Evolutionary conservation across 352 stramenopile genomes (phyloP), one percentile per base, ranked within the genome.

Genomic region (Stephanocyclus meneghinianus): DNA sequence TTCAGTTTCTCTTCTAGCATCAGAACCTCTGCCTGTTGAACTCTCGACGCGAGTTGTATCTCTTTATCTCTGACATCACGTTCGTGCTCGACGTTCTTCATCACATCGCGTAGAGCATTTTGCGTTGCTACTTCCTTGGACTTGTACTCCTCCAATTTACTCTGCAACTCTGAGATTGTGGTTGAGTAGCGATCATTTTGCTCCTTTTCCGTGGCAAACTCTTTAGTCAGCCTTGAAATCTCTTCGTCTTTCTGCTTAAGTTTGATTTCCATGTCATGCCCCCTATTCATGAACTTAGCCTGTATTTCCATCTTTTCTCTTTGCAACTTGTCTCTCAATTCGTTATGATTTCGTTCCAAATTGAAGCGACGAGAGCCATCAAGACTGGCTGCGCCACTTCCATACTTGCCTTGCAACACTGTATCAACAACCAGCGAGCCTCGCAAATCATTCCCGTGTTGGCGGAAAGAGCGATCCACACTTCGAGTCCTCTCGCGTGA

Each of bases 41-140:
- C 55, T 30, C 70, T 65, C 9, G 56, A 44, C 9, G 53, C 48
- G 18, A 57, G 18, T 16, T 44, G 62, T 13, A 71, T 51, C 48
- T 77, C 70, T 2, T 77, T 37, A 37, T 35, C 16, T 16, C 42
- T 55, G 15, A 65, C 48, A 6, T 44, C 3, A 29, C 65, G 70
- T 71, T 77, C 59, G 44, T 40, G 65, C 32, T 72, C 26, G 8
- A 78, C 50, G n/a, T 78, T 73, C 11, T 55, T 66, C 16, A 78
- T 69, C 3, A 78, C 50, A 30, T 67, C 71, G 15, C 48, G 51
- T 21, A 78, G 42, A n/a, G 29, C 26, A 21, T 21, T 61, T 40
- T 66, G 50, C 13, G 68, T 32, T 21, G 72, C 62, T 47, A 16
- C 13, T 30, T 78, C 71, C 18, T 67, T 73, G n/a, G 42, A 44